Conservation (phyloP, 1,284 basidiomycete species). For the Sporisorium scitamineum region DNA sequence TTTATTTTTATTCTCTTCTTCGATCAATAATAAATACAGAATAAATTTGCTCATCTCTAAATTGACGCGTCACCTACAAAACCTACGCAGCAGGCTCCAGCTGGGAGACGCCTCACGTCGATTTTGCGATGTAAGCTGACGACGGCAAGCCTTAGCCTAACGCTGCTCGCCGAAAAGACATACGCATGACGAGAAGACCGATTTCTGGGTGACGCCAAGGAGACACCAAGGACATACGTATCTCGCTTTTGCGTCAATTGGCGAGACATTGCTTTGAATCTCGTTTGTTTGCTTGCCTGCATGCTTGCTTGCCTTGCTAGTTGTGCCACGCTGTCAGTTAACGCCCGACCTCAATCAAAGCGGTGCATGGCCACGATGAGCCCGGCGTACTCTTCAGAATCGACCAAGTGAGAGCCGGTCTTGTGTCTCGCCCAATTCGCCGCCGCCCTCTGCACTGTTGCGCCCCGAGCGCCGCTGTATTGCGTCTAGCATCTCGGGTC, state of each 20-base stretch:
- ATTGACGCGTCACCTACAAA: not conserved
- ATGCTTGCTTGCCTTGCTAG: not conserved
- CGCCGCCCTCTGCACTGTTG: too few relatives aligned
- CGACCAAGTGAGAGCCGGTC: too few relatives aligned
- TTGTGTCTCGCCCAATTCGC: too few relatives aligned
- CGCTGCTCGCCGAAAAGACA: too few relatives aligned
- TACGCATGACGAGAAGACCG: not conserved
- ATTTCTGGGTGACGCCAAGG: not conserved
- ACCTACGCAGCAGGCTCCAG: not conserved
- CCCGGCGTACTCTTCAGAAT: too few relatives aligned
- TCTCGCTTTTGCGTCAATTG: not conserved
- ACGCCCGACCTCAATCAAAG: not conserved
- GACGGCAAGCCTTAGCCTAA: not conserved
- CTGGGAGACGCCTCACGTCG: not conserved
- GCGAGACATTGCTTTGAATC: slow-evolving; percentile 6
- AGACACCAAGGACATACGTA: too few relatives aligned
- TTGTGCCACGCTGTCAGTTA: slow-evolving; percentile 5
- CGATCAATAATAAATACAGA: too few relatives aligned
- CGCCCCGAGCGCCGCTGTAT: not conserved
- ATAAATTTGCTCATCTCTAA: too few relatives aligned
- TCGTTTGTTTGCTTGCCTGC: slow-evolving; percentile 3
- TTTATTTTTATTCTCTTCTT: too few relatives aligned
- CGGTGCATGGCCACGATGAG: too few relatives aligned
- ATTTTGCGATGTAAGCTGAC: not conserved
- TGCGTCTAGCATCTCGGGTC: not conserved